Base-by-base conservation (phyloP, 495 filamentous ascomycete species). In the Penicillium salamii region DNA sequence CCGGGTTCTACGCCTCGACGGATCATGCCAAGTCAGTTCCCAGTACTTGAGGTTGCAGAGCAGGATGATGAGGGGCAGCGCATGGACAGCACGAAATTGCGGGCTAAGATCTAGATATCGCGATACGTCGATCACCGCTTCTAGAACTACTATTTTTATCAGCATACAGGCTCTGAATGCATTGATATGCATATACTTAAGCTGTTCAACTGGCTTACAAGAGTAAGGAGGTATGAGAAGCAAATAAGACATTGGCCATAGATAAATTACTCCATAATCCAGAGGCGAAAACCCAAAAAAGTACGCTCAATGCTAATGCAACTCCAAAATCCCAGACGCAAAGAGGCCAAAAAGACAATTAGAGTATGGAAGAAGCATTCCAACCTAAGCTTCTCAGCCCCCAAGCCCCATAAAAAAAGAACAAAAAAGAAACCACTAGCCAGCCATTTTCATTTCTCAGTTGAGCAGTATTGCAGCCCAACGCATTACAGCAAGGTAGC, bases 1-100 rank as follows among this genome's bases (percentile, higher is more conserved):
- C 71, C 78, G 0, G 90, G 88, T 0, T 57, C 80, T 0, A 63
- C 33, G 0, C 89, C 90, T 0, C 67, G 89, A 19, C 70, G 90
- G 33, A 93, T 95, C 39, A 92, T 95, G 90, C 90, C 90, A 0
- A 72, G 62, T 0, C 59, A 76, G 49, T 75, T 95, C 53, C 90
- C 90, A 1, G 77, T 85, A 38, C 54, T 95, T 45, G 78, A 75
- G 28, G 88, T 95, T 13, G 78, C 71, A 17, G 90, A 95, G 72
- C 89, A 95, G 65, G 84, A 84, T 50, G 90, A 95, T 54, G 88
- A 95, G 62, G 90, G 90, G 4, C 74, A 71, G 61, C 77, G 81
- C 50, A 77, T 83, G 62, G 87, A 93, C 67, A 92, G 87, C 63
- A 69, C 59, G 1, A 61, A 69, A 42, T 14, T 62, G 14, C 46